These are phyloP conservation scores for Dichotomopilus funicola DNA, from an alignment of 2,329 filamentous ascomycete genomes.

Conservation along the genomic window DNA sequence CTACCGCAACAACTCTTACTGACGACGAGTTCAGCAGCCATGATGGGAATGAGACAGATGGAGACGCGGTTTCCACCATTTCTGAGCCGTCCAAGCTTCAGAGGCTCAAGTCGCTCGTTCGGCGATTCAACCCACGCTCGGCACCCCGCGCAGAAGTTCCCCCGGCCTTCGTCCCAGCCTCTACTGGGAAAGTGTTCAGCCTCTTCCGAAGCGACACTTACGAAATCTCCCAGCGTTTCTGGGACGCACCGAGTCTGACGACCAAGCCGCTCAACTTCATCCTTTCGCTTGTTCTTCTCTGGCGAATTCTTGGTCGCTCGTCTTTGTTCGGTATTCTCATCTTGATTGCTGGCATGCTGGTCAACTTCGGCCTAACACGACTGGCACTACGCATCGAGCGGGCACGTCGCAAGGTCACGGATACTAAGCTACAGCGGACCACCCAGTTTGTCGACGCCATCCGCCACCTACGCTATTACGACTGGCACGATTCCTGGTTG, in stretches of 20 bases:
- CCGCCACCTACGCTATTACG: conserved; percentile 73
- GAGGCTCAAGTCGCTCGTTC: conserved; percentile 13
- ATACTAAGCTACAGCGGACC: conserved; percentile 70
- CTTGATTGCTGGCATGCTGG: conserved; percentile 59
- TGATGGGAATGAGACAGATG: not conserved
- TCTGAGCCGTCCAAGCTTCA: conserved; percentile 4
- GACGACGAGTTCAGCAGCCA: conserved; percentile 14
- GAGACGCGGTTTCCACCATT: conserved; percentile 1
- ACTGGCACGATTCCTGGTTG: conserved; percentile 74
- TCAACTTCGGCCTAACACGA: conserved; percentile 63
- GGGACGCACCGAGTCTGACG: conserved; percentile 75
- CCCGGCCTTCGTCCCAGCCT: conserved; percentile 47
- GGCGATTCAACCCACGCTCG: conserved; percentile 16
- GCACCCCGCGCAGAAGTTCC: not conserved
- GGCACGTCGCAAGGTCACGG: conserved; percentile 65
- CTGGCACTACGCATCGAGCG: conserved; percentile 63
- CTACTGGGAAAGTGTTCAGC: conserved; percentile 86
- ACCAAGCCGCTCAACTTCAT: conserved; percentile 71
- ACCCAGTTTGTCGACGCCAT: conserved; percentile 84
- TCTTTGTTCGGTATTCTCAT: conserved; percentile 68
- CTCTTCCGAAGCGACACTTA: conserved; percentile 78
- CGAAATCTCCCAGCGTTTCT: conserved; percentile 76
- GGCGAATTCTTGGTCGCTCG: conserved; percentile 72
- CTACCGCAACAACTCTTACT: conserved; percentile 19
- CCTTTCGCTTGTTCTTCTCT: conserved; percentile 66